These are phyloP conservation scores for Rubia peregrina DNA, from an alignment of 305 asterid species.

Conservation along the genomic window DNA sequence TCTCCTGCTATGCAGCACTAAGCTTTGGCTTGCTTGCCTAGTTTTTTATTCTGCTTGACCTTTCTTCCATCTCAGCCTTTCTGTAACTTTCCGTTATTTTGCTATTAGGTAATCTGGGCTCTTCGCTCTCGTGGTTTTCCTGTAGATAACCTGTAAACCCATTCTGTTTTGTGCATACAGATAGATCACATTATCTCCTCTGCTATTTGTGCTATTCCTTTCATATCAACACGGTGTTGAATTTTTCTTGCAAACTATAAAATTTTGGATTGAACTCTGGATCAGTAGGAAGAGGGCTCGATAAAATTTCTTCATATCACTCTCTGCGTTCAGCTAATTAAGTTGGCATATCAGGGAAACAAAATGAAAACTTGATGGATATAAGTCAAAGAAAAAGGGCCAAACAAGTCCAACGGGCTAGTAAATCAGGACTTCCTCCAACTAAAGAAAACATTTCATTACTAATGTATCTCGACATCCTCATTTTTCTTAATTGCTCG, in stretches of 20 bases:
- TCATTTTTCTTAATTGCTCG: neutral
- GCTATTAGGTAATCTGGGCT: neutral
- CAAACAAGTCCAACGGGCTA: neutral
- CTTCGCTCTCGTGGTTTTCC: neutral
- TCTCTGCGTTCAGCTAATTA: neutral
- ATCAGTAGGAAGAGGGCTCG: neutral
- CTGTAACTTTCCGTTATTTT: too few species aligned
- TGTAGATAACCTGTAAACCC: neutral
- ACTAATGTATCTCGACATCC: conserved; percentile 8
- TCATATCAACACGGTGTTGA: neutral
- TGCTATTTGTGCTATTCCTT: neutral
- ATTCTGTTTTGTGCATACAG: neutral
- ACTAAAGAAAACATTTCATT: neutral
- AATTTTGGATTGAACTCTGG: neutral
- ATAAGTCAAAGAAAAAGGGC: neutral
- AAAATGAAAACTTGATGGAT: neutral
- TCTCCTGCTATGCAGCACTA: too few species aligned
- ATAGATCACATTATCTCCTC: neutral
- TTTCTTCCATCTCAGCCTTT: too few species aligned
- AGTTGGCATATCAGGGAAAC: neutral
- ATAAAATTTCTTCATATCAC: neutral
- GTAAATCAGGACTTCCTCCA: neutral
- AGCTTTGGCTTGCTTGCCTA: too few species aligned
- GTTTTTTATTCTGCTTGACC: too few species aligned
- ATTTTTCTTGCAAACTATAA: neutral